Conservation (phyloP, 345 rosid genomes). For the Sonneratia alba region DNA sequence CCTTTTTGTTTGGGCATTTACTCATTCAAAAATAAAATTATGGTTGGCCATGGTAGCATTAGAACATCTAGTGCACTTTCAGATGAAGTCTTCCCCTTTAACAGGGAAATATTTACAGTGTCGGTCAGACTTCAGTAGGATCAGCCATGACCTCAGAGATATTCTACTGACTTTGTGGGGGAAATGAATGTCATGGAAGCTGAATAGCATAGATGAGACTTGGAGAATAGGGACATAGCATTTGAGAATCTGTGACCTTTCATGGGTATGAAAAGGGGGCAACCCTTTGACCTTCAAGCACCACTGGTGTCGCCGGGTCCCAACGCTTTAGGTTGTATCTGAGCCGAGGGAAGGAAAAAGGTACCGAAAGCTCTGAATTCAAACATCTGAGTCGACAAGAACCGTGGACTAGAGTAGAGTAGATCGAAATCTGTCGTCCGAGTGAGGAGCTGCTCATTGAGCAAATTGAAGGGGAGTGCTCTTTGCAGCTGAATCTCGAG, state of each 20-base stretch:
- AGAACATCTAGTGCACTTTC: too few relatives aligned
- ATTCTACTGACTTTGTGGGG: too few relatives aligned
- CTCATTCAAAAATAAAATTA: too few relatives aligned
- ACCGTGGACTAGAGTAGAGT: background rate
- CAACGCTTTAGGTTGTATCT: background rate
- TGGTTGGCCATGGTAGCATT: too few relatives aligned
- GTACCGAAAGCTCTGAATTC: background rate
- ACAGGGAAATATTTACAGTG: too few relatives aligned
- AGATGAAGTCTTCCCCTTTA: too few relatives aligned
- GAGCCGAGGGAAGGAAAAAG: background rate
- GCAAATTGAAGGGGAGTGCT: background rate
- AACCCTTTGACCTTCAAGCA: background rate
- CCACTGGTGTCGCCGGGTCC: constrained; percentile 1
- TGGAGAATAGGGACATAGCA: background rate
- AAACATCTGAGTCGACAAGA: background rate
- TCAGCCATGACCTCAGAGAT: too few relatives aligned
- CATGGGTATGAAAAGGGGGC: background rate
- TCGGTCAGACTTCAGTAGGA: too few relatives aligned
- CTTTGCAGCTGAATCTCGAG: background rate
- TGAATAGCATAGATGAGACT: background rate
- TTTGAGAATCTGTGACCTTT: background rate
- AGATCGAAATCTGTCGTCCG: background rate
- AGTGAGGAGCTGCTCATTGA: background rate
- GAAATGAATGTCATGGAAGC: background rate
- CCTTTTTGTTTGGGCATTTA: background rate